Conservation (phyloP, 108 stramenopile species). For the Cyclotella choctawhatcheeana region DNA sequence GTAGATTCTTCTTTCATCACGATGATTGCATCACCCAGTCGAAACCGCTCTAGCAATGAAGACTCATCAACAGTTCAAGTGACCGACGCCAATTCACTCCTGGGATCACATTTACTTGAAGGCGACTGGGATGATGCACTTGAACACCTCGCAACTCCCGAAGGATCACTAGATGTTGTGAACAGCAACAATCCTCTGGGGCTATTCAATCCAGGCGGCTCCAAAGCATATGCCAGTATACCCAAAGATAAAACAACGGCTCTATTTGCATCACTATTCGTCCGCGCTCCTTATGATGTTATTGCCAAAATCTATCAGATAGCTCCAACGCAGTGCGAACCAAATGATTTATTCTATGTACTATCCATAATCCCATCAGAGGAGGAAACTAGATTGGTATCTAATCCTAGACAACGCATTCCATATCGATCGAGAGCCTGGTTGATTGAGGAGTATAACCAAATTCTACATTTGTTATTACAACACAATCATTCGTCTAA, state of each 20-base stretch:
- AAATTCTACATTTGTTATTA: constrained; percentile 24
- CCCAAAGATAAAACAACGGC: constrained; percentile 18
- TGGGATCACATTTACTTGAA: constrained; percentile 24
- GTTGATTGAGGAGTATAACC: constrained; percentile 8
- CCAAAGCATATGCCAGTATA: not conserved
- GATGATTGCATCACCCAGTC: not conserved
- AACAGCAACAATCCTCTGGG: constrained; percentile 39
- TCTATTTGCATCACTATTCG: constrained; percentile 35
- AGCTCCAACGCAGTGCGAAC: constrained; percentile 12
- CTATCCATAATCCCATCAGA: constrained; percentile 40
- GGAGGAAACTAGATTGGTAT: constrained; percentile 17
- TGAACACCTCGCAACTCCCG: constrained; percentile 27
- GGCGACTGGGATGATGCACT: constrained; percentile 37
- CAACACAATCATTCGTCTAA: not conserved
- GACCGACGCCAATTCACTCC: constrained; percentile 28
- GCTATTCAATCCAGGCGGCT: not conserved
- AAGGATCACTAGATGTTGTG: constrained; percentile 25
- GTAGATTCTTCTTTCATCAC: too few relatives aligned
- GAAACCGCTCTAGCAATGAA: not conserved
- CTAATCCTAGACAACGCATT: not conserved
- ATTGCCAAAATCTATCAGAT: constrained; percentile 23
- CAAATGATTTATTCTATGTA: constrained; percentile 19
- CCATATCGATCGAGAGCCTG: constrained; percentile 23
- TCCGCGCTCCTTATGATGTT: constrained; percentile 29
- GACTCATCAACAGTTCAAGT: constrained; percentile 26